phyloP scores from a whole-genome alignment of 805 yeast genomes.

The Saturnispora mendoncae region DNA sequence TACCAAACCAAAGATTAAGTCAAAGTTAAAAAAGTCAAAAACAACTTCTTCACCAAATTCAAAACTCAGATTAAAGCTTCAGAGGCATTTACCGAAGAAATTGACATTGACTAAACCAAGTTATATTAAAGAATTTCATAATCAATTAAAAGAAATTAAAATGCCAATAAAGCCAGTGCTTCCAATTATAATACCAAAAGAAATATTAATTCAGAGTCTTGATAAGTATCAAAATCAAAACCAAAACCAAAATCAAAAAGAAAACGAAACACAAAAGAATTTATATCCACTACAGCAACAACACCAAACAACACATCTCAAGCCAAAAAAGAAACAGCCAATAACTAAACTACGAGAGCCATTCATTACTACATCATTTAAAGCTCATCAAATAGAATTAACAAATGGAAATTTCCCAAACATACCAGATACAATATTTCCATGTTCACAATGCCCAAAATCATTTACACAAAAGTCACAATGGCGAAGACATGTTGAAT shows the following conservation, averaged over 20 bases:
- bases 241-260: not conserved
- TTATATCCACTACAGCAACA: no score
- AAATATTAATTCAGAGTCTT: not conserved
- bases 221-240: not conserved
- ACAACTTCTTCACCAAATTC: not conserved
- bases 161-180: not conserved
- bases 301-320: no score
- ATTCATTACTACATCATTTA: no score
- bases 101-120: not conserved
- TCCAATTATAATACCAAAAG: not conserved
- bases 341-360: no score
- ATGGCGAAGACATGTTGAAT: constrained; percentile 55
- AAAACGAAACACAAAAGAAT: no score
- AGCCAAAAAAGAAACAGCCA: no score
- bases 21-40: not conserved
- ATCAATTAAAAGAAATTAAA: not conserved
- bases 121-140: not conserved
- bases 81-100: not conserved
- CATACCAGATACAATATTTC: constrained; percentile 17
- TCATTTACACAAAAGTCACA: constrained; percentile 57
- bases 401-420: no score
- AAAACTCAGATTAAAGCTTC: not conserved
- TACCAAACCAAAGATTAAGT: not conserved
- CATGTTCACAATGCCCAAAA: constrained; percentile 29
- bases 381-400: no score